Evolutionary conservation across 306 rosid genomes (phyloP).

Genomic region (Cicer chorassanicum): DNA sequence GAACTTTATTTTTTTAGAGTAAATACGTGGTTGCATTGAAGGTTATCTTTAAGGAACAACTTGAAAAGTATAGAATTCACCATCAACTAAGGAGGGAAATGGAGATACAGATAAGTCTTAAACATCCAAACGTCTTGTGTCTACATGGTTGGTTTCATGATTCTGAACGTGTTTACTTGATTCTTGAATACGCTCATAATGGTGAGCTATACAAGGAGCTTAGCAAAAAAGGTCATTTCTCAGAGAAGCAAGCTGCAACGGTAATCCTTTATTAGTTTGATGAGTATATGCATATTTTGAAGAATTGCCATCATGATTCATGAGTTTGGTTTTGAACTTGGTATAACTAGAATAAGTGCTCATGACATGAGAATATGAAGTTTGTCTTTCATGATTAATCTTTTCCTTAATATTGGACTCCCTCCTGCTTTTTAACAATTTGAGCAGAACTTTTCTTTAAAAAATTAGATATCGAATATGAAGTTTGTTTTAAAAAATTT

Average conservation of each 20-base stretch:
- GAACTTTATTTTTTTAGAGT: slow-evolving; percentile 50
- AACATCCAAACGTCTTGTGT: slow-evolving; percentile 68
- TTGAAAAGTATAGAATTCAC: slow-evolving; percentile 73
- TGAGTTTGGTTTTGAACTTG: background rate
- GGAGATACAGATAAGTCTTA: slow-evolving; percentile 75
- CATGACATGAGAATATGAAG: background rate
- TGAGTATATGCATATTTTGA: background rate
- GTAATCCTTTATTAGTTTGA: slow-evolving; percentile 41
- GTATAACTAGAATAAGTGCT: no score
- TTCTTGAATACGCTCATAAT: slow-evolving; percentile 83
- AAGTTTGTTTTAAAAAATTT: no score
- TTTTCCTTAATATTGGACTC: no score
- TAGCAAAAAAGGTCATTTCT: slow-evolving; percentile 52
- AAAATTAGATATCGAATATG: no score
- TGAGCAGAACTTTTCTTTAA: no score
- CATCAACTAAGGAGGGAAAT: slow-evolving; percentile 79
- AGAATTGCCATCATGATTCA: background rate
- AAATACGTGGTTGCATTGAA: slow-evolving; percentile 74
- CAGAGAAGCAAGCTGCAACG: slow-evolving; percentile 81
- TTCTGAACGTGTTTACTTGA: slow-evolving; percentile 68
- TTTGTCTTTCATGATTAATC: background rate
- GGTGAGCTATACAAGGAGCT: slow-evolving; percentile 83
- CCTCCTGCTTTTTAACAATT: no score
- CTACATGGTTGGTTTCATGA: slow-evolving; percentile 91
- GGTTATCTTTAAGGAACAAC: slow-evolving; percentile 74